Evolutionary conservation across 163 green algal genomes (phyloP).

Genomic region (Scenedesmus sp.): DNA sequence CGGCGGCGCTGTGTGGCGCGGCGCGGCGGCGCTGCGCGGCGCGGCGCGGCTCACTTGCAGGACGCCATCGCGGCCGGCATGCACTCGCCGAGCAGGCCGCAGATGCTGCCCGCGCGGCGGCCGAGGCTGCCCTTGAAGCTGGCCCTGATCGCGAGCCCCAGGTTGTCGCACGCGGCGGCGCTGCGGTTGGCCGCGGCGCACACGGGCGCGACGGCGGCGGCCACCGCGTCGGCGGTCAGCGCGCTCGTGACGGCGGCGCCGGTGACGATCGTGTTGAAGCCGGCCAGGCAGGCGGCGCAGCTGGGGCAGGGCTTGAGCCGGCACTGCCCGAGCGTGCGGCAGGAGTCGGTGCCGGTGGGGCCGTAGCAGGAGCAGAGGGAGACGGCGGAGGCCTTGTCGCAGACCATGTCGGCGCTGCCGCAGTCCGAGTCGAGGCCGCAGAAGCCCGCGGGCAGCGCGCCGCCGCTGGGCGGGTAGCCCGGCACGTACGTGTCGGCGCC

Average conservation of each 20-base stretch:
- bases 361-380: conserved; percentile 12
- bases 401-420: too few relatives aligned
- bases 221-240: background rate
- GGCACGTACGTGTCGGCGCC: too few relatives aligned
- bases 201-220: background rate
- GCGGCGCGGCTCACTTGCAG: conserved; percentile 13
- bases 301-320: conserved; percentile 1
- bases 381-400: too few relatives aligned
- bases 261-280: background rate
- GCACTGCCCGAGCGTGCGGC: conserved; percentile 4
- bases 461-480: too few relatives aligned
- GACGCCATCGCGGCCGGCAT: background rate
- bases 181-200: background rate
- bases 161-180: background rate
- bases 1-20: too few relatives aligned
- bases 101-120: background rate
- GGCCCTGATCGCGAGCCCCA: background rate
- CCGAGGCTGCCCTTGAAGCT: background rate
- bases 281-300: conserved; percentile 10
- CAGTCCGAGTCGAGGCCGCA: too few relatives aligned
- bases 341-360: background rate
- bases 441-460: too few relatives aligned
- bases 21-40: background rate
- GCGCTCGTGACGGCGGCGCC: background rate
- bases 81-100: conserved; percentile 10